phyloP scores from a whole-genome alignment of 1,139 yeast species.

The Yamadazyma dendronema region DNA sequence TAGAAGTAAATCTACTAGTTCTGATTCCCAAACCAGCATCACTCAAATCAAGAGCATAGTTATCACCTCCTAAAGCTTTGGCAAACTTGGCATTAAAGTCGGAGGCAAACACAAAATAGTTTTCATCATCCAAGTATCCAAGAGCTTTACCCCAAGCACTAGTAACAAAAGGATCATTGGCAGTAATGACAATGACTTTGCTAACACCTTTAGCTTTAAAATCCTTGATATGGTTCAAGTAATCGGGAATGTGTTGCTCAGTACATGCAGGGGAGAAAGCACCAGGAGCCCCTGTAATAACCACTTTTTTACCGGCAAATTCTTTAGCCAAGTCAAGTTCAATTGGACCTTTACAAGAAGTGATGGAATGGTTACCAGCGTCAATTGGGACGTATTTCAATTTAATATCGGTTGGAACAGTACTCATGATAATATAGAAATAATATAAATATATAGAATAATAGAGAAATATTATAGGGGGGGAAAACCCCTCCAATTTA shows the following conservation, averaged over 20 bases:
- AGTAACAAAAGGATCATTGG: conserved; percentile 80
- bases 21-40: conserved; percentile 62
- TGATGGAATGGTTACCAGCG: conserved; percentile 39
- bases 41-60: conserved; percentile 47
- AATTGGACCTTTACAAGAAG: conserved; percentile 56
- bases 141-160: conserved; percentile 81
- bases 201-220: conserved; percentile 70
- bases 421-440: conserved; percentile 5
- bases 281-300: conserved; percentile 83
- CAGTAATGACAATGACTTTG: conserved; percentile 67
- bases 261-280: conserved; percentile 93
- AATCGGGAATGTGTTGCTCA: conserved; percentile 77
- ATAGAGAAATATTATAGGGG: neutral
- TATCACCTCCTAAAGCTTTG: conserved; percentile 58
- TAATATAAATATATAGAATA: neutral
- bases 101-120: conserved; percentile 61
- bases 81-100: conserved; percentile 64
- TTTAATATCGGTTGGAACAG: conserved; percentile 51
- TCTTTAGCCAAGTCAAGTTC: conserved; percentile 48
- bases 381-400: conserved; percentile 59
- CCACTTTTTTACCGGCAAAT: conserved; percentile 53
- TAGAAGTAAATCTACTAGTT: conserved; percentile 69
- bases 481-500: neutral
- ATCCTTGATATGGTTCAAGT: conserved; percentile 48
- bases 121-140: conserved; percentile 48